Evolutionary conservation across 306 rosid species (phyloP).

Genomic region (Castanea mollissima): DNA sequence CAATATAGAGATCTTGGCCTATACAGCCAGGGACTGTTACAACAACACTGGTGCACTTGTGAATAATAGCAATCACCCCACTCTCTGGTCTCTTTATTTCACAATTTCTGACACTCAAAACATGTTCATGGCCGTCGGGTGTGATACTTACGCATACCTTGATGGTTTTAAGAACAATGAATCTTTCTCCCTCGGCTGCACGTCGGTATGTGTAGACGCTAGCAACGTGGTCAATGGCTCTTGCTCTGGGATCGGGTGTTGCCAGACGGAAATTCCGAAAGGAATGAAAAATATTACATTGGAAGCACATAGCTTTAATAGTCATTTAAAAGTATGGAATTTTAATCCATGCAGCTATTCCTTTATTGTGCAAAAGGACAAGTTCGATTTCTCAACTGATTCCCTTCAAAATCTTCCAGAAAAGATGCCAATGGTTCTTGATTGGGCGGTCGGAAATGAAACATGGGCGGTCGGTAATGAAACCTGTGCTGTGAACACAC

Average conservation of each 20-base stretch:
- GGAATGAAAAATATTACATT: background rate
- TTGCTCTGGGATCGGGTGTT: slow-evolving; percentile 18
- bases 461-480: too few species aligned
- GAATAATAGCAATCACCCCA: too few species aligned
- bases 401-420: background rate
- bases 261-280: background rate
- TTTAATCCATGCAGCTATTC: slow-evolving; percentile 17
- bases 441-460: background rate
- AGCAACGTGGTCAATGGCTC: background rate
- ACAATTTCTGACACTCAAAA: too few species aligned
- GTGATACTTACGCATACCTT: too few species aligned
- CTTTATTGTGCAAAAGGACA: background rate
- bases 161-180: too few species aligned
- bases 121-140: too few species aligned
- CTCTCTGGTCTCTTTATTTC: too few species aligned
- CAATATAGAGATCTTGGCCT: too few species aligned
- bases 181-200: background rate
- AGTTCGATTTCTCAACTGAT: background rate
- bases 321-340: fast-evolving
- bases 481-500: too few species aligned
- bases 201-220: background rate
- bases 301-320: background rate
- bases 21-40: too few species aligned
- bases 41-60: too few species aligned
- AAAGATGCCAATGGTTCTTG: background rate